These are phyloP conservation scores for Pyrenula massariospora DNA, from an alignment of 495 filamentous ascomycete species.

Conservation along the genomic window DNA sequence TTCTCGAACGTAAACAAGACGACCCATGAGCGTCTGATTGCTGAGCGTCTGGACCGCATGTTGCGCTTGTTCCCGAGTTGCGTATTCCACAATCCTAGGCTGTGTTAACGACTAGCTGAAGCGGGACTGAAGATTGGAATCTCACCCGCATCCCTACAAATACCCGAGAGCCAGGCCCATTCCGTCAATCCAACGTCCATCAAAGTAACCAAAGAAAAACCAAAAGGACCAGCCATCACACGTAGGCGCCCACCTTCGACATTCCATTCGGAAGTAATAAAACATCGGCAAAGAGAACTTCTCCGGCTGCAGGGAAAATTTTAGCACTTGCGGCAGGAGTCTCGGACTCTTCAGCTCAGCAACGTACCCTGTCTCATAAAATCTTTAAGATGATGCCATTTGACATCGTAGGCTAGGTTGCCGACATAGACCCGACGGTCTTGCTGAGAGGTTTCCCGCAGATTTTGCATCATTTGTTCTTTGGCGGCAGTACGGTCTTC, in stretches of 20 bases:
- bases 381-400: conserved; percentile 99
- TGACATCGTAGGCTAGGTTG: conserved; percentile 97
- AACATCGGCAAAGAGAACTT: conserved; percentile 99
- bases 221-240: conserved; percentile 77
- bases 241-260: conserved; percentile 99
- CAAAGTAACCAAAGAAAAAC: conserved; percentile 47
- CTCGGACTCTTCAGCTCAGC: conserved; percentile 4
- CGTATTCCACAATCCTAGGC: conserved; percentile 98
- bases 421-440: conserved; percentile 99
- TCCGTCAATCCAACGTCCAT: conserved; percentile 99
- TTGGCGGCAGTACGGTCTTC: conserved; percentile 79
- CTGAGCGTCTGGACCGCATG: conserved; percentile 94
- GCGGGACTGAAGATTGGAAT: conserved; percentile 9
- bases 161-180: conserved; percentile 80
- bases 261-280: conserved; percentile 99
- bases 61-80: conserved; percentile 97
- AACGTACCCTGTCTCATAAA: conserved; percentile 94
- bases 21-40: conserved; percentile 97
- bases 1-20: conserved; percentile 96
- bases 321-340: neutral
- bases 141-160: conserved; percentile 99
- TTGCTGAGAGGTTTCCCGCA: conserved; percentile 90
- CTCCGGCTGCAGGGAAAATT: conserved; percentile 60
- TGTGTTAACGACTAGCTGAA: conserved; percentile 6
- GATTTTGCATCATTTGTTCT: conserved; percentile 89